Conservation (phyloP, 371 early-diverging fungal species). For the Synchytrium microbalum region DNA sequence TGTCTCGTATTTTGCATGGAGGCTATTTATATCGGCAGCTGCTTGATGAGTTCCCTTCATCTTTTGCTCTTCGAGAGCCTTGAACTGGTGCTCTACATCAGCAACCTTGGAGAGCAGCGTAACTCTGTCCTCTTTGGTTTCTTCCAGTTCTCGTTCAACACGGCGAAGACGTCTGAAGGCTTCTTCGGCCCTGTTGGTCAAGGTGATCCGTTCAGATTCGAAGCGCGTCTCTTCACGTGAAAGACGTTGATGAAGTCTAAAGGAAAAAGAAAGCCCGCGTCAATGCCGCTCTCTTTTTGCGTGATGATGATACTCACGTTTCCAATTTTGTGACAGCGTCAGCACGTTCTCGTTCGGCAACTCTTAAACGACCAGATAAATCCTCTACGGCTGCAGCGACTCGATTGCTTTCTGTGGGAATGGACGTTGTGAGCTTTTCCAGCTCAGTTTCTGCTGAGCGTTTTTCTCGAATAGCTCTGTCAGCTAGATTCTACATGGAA, state of each 20-base stretch:
- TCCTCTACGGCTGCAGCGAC: too few species aligned
- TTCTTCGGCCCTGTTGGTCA: conserved; percentile 25
- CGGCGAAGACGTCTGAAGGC: conserved; percentile 27
- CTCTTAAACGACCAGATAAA: too few species aligned
- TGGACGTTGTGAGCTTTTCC: conserved; percentile 32
- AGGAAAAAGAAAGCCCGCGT: not conserved
- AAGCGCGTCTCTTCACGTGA: conserved; percentile 26
- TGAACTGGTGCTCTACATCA: conserved; percentile 29
- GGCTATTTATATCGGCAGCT: conserved; percentile 16
- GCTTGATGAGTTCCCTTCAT: conserved; percentile 10
- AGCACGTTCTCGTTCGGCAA: too few species aligned
- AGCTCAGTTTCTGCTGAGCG: conserved; percentile 38
- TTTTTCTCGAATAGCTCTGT: conserved; percentile 40
- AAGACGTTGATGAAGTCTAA: conserved; percentile 28
- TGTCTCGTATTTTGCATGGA: conserved; percentile 17
- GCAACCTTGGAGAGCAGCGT: conserved; percentile 14
- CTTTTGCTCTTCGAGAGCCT: conserved; percentile 17
- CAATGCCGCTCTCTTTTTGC: conserved; percentile 28
- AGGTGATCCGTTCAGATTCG: conserved; percentile 32
- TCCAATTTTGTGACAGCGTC: too few species aligned
- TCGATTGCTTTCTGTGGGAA: too few species aligned
- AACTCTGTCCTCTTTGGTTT: conserved; percentile 24
- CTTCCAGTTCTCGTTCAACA: conserved; percentile 35
- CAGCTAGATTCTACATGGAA: conserved; percentile 22
- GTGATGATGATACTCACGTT: too few species aligned